Percentiles rank a stretch among this genome's conserved stretches.
Evolutionary conservation across 2,329 filamentous ascomycete species (phyloP).

Genomic region (Cercospora zeina): DNA sequence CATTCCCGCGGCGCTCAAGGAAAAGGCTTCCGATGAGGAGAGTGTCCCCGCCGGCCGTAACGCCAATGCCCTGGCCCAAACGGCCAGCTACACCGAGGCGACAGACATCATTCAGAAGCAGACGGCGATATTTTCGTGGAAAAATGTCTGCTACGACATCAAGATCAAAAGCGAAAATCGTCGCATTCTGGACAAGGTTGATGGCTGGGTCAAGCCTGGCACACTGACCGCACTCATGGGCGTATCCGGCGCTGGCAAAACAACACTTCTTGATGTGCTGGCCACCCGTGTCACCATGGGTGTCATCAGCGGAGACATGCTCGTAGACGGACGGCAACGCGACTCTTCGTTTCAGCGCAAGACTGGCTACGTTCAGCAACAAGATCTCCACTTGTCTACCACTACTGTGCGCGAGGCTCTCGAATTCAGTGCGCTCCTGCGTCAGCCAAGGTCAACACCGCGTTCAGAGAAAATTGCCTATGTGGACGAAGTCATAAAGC

Average conservation of each 20-base stretch:
- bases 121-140: constrained; percentile 82
- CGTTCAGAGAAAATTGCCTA: constrained; percentile 79
- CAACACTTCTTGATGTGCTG: constrained; percentile 81
- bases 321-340: constrained; percentile 72
- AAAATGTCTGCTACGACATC: constrained; percentile 74
- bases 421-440: constrained; percentile 79
- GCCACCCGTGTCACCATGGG: constrained; percentile 86
- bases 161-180: constrained; percentile 76
- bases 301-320: constrained; percentile 82
- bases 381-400: constrained; percentile 83
- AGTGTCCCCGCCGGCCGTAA: constrained; percentile 18
- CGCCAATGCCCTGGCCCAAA: constrained; percentile 32
- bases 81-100: constrained; percentile 42
- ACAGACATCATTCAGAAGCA: constrained; percentile 59
- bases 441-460: constrained; percentile 74
- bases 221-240: constrained; percentile 89
- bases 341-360: constrained; percentile 87
- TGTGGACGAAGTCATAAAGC: constrained; percentile 85
- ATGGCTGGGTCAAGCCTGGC: constrained; percentile 92
- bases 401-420: constrained; percentile 86
- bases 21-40: constrained; percentile 45
- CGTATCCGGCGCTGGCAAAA: constrained; percentile 91
- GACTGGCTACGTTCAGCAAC: constrained; percentile 89
- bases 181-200: constrained; percentile 78
- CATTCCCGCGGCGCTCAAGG: constrained; percentile 54